Evolutionary conservation across 1,139 yeast genomes (phyloP).

Genomic region (Scheffersomyces cryptocercus): DNA sequence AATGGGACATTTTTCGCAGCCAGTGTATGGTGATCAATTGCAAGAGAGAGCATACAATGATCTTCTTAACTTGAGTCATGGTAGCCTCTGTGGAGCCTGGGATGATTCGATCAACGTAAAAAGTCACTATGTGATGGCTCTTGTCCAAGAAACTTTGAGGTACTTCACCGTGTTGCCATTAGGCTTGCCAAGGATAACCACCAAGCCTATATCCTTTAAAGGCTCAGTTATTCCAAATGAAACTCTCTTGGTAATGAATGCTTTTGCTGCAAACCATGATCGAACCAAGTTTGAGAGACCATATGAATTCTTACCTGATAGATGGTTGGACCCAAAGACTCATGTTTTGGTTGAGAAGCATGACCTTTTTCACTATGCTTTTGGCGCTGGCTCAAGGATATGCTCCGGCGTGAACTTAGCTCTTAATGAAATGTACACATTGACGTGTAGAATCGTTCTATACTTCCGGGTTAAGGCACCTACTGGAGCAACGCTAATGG

Average conservation of each 20-base stretch:
- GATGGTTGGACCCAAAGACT: conserved; percentile 48
- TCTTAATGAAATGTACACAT: conserved; percentile 56
- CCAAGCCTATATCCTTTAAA: conserved; percentile 45
- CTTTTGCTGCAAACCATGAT: conserved; percentile 74
- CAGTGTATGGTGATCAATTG: conserved; percentile 39
- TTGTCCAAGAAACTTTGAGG: conserved; percentile 64
- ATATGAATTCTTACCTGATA: conserved; percentile 51
- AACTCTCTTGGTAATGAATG: conserved; percentile 63
- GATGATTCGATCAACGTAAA: conserved; percentile 32
- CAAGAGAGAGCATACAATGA: conserved; percentile 44
- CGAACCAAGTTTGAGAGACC: conserved; percentile 48
- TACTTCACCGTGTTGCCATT: conserved; percentile 67
- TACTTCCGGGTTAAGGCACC: conserved; percentile 47
- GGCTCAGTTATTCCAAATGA: conserved; percentile 50
- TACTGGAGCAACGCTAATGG: conserved; percentile 32
- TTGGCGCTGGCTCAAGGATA: conserved; percentile 71
- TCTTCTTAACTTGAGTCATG: conserved; percentile 31
- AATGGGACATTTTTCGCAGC: conserved; percentile 60
- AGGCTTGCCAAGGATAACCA: conserved; percentile 62
- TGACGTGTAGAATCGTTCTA: conserved; percentile 33
- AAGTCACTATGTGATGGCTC: conserved; percentile 55
- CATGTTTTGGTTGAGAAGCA: conserved; percentile 18
- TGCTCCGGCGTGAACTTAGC: conserved; percentile 71
- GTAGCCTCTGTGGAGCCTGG: conserved; percentile 48
- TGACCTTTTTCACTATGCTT: conserved; percentile 52